Conservation (phyloP, 2,329 filamentous ascomycete species). For the Pseudogymnoascus sp. region DNA sequence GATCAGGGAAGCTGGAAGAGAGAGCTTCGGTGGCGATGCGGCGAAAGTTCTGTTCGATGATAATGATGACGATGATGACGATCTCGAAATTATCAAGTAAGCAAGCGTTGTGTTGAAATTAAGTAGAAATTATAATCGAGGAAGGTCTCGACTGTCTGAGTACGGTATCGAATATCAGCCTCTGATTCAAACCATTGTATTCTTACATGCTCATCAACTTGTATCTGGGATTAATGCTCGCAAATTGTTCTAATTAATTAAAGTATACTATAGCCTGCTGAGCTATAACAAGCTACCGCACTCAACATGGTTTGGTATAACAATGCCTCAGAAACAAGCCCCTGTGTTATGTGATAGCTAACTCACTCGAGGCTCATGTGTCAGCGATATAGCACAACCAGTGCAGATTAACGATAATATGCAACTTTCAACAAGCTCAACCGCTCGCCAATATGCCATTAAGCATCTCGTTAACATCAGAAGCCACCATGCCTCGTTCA, state of each 20-base stretch:
- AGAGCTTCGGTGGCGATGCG: constrained; percentile 57
- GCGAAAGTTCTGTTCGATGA: constrained; percentile 18
- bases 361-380: not conserved
- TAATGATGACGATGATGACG: constrained; percentile 27
- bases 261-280: not conserved
- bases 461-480: constrained; percentile 24
- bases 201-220: not conserved
- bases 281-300: not conserved
- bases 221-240: not conserved
- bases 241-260: not conserved
- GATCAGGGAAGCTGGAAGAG: constrained; percentile 67
- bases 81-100: constrained; percentile 26
- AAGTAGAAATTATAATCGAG: not conserved
- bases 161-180: not conserved
- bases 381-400: not conserved
- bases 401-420: not conserved
- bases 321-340: not conserved
- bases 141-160: not conserved
- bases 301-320: not conserved
- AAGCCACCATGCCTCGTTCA: not conserved
- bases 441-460: constrained; percentile 17
- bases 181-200: not conserved
- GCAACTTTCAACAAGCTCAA: not conserved
- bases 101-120: not conserved
- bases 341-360: not conserved